Base-by-base conservation (phyloP, 106 monocot genomes). In the Triglochin maritima region DNA sequence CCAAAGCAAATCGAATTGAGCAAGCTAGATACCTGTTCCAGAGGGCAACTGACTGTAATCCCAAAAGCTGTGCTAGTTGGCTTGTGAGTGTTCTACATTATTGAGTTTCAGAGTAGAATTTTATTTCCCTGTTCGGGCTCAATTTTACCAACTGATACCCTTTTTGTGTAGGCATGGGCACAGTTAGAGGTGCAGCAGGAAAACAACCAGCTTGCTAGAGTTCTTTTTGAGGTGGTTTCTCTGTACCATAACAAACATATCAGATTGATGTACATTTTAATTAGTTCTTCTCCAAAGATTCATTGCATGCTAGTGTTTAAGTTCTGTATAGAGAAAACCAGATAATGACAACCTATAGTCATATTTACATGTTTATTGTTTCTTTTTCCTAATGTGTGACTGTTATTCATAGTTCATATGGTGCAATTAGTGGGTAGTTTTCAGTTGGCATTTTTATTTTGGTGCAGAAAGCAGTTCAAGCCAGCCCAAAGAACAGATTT, bases 41-140 rank as follows among this genome's bases (percentile, higher is more conserved):
- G 72, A 85, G 83, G 70, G 96, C 96, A 12, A 88, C 91, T 60
- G 53, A 63, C 45, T 88, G 78, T 69, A 98, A 98, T 69, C 86
- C 91, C 16, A 98, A 91, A 80, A 98, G 96, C 70, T 98, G 96
- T 68, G 96, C 96, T 50, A 98, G 91, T 77, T 98, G 96, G 96
- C 87, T 98, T 71, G 96, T 98, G 69, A 88, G 90, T 87, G 49
- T 67, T 56, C 8, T 2, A 3, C 46, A 62, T 43, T 12, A 55
- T 68, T 42, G 49, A 41, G 4, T 68, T 68, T 43, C 54, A 51
- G 29, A 1, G 29, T 29, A 29, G 29, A 29, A 29, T 29, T 29
- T 29, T 29, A 6, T 5, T 44, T 15, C 6, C 4, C 47, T 46
- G 65, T 46, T 3, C 3, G 16, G 7, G 16, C 16, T 46, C 14